Evolutionary conservation across 148 eudicot genomes (phyloP), one percentile per base, ranked within the genome.

Genomic region (Rhododendron williamsianum): DNA sequence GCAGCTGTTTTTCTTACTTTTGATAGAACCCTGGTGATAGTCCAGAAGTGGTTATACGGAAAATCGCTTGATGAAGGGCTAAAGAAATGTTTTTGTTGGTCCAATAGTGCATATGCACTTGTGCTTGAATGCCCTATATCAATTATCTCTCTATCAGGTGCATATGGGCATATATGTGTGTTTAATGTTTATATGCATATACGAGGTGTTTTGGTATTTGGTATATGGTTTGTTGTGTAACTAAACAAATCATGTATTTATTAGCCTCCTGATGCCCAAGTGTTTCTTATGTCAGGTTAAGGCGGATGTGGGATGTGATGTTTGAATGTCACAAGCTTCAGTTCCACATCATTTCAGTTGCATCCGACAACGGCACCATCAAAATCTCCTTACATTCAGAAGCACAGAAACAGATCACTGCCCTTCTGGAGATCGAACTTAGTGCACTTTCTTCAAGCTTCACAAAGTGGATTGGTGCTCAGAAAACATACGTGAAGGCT

Each of bases 221-320:
- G 15, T 3, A 3, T 13, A 46, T 18, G 33, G 27, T 9, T 38
- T 52, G 4, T 12, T 15, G 9, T 51, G 12, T 71, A 30, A 33
- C 27, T 71, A 30, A 30, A 30, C 72, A 19, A 51, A 3, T 30
- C n/a, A 16, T 65, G 56, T 16, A 6, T 74, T 87, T 23, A 72
- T 73, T 23, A 56, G 71, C 69, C 63, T 56, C 83, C 15, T 35
- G 10, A 73, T 41, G 41, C 72, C 11, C 49, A 38, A 72, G 45
- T 84, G 54, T 76, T 84, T 30, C 3, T 82, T 18, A n/a, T 88
- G 81, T 80, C 93, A 96, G 99, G 86, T 89, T 96, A 85, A 87
- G 92, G 87, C 91, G 90, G 83, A 96, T 96, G 99, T 96, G 99
- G 99, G 95, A 90, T 76, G 90, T 86, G 89, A 96, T 96, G 99